A percentile compares a stretch with the other conserved stretches of the same genome.
Evolutionary conservation across 176 grass and related monocot species (phyloP).

Genomic region (Metroxylon sagu): DNA sequence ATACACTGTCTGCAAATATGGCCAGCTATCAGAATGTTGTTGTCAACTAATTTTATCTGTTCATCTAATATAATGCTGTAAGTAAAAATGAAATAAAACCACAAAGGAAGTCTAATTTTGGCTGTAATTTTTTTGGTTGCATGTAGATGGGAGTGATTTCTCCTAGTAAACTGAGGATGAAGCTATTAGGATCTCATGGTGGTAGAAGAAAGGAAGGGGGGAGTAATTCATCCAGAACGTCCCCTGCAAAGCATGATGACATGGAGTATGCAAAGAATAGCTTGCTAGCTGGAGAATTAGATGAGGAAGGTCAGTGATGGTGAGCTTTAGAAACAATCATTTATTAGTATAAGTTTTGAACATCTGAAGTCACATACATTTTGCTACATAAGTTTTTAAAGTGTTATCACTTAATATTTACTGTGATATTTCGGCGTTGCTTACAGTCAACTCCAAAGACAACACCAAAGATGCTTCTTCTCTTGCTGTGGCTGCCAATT

Average conservation of each 20-base stretch:
- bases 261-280: slow-evolving; percentile 51
- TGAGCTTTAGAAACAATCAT: not conserved
- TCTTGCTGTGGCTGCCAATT: not conserved
- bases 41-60: not conserved
- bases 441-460: slow-evolving; percentile 10
- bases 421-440: slow-evolving; percentile 1
- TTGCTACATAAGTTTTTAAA: slow-evolving; percentile 4
- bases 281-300: slow-evolving; percentile 49
- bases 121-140: not conserved
- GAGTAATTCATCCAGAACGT: slow-evolving; percentile 39
- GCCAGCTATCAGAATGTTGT: no score
- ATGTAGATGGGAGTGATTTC: slow-evolving; percentile 59
- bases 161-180: slow-evolving; percentile 79
- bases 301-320: slow-evolving; percentile 22
- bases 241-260: slow-evolving; percentile 42
- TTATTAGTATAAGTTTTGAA: no score
- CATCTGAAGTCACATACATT: not conserved
- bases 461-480: slow-evolving; percentile 15
- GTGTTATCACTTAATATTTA: not conserved
- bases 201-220: slow-evolving; percentile 22
- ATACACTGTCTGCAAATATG: no score
- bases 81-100: no score
- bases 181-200: slow-evolving; percentile 50
- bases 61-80: not conserved
- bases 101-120: not conserved